phyloP scores from a whole-genome alignment of 139 green algal species.

The Chlorella sp. region DNA sequence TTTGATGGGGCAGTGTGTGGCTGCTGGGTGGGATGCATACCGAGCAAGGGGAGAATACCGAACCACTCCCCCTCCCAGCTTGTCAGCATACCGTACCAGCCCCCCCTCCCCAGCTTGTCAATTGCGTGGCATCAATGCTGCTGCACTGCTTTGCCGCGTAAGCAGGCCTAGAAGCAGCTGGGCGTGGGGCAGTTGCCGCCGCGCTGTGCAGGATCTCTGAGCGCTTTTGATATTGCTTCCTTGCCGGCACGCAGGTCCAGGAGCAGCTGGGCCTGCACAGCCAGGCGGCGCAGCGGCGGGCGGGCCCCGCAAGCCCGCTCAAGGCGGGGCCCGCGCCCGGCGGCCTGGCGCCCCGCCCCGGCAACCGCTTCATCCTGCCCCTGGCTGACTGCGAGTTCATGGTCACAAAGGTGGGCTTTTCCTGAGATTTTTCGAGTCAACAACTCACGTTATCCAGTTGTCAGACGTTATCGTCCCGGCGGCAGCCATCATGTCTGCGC shows the following conservation, averaged over 20 bases:
- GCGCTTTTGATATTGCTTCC: no score
- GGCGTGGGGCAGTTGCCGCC: no score
- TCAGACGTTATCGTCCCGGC: no score
- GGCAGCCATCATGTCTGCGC: no score
- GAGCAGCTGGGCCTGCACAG: conserved; percentile 83
- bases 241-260: conserved; percentile 18
- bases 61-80: background rate
- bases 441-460: no score
- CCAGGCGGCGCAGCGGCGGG: conserved; percentile 37
- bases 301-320: conserved; percentile 1
- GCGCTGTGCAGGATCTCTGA: no score
- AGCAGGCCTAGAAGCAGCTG: no score
- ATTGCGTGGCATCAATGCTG: background rate
- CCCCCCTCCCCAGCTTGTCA: background rate
- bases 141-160: no score
- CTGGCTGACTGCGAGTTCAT: conserved; percentile 93
- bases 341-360: background rate
- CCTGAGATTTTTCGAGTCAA: no score
- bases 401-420: conserved; percentile 62
- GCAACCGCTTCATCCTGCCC: conserved; percentile 79
- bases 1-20: background rate
- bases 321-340: background rate
- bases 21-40: background rate
- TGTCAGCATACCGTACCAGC: no score
- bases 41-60: background rate